A percentile compares a stretch with the other conserved stretches of the same genome.
Evolutionary conservation across 768 basidiomycete species (phyloP).

Genomic region (Kockovaella imperatae): DNA sequence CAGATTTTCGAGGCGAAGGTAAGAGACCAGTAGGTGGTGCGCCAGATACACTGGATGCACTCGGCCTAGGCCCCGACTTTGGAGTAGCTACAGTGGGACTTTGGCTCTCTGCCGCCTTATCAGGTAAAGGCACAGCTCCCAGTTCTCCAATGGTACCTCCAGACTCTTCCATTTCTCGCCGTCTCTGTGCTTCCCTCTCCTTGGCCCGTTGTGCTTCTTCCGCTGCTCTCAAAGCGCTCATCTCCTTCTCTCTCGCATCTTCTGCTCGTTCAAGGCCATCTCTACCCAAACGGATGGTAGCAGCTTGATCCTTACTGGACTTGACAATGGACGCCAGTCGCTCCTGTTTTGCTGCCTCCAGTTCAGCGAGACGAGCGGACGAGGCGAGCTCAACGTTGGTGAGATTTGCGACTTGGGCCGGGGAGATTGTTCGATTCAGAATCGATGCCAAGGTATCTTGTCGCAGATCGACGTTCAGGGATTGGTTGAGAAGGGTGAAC

Average conservation of each 20-base stretch:
- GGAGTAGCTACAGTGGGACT: no score
- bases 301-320: conserved; percentile 11
- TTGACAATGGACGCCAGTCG: conserved; percentile 27
- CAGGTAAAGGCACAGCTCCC: not conserved
- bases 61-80: no score
- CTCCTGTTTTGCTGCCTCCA: conserved; percentile 21
- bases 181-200: conserved; percentile 7
- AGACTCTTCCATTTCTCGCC: not conserved
- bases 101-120: no score
- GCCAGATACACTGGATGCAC: no score
- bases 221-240: conserved; percentile 9
- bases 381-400: conserved; percentile 35
- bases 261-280: conserved; percentile 35
- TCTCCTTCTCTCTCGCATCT: conserved; percentile 20
- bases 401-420: conserved; percentile 30
- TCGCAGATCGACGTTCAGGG: conserved; percentile 30
- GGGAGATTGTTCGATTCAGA: conserved; percentile 9
- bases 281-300: conserved; percentile 24
- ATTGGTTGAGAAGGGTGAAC: conserved; percentile 31
- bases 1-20: not conserved
- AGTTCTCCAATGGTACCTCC: not conserved
- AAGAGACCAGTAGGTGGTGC: no score
- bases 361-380: conserved; percentile 27
- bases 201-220: conserved; percentile 6
- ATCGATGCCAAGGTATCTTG: conserved; percentile 21